Evolutionary conservation across 805 yeast species (phyloP), one percentile per base, ranked within the genome.

Genomic region (Wickerhamiella brachini): DNA sequence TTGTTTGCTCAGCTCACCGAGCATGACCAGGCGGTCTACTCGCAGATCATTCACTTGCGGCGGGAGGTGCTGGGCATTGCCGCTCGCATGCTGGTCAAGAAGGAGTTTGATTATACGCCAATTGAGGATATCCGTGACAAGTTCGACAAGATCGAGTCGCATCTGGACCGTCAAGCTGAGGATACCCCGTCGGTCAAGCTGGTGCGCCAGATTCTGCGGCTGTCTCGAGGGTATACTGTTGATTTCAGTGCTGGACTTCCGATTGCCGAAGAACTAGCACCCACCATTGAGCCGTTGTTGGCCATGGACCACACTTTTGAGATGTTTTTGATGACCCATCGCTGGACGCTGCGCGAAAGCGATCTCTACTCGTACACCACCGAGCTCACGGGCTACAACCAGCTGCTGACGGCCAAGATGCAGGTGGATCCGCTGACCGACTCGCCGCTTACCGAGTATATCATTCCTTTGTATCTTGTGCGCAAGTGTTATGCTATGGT

Each of bases 291-390:
- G 47, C 73, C 77, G 53, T 71, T 93, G 57, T 69, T 77, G 29
- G 77, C 75, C 45, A 73, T 87, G 58, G 85, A 87, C 64, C 73
- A 78, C 22, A 81, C 81, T 18, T 73, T 93, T 54, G 95, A 86
- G 59, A 86, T 85, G 57, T 71, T 93, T 55, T 73, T 90, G 59
- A 79, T 93, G 45, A 93, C 98, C 2, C 81, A 96, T 67, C 78
- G 98, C 65, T 93, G 99, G 99, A 90, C 97, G 1, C 72, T 93
- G 69, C 79, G 99, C 62, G 95, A 89, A 62, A 93, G 98, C 0
- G 99, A 93, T 68, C 73, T 93, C 54, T 93, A 84, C 68, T 74
- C 76, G 47, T 89, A 85, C 64, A 95, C 88, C 67, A 79, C 81
- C 61, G 73, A 74, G 55, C 71, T 93, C 55, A 81, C 79, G 60